Base-by-base conservation (phyloP, 768 basidiomycete genomes). In the Pisolithus tinctorius region DNA sequence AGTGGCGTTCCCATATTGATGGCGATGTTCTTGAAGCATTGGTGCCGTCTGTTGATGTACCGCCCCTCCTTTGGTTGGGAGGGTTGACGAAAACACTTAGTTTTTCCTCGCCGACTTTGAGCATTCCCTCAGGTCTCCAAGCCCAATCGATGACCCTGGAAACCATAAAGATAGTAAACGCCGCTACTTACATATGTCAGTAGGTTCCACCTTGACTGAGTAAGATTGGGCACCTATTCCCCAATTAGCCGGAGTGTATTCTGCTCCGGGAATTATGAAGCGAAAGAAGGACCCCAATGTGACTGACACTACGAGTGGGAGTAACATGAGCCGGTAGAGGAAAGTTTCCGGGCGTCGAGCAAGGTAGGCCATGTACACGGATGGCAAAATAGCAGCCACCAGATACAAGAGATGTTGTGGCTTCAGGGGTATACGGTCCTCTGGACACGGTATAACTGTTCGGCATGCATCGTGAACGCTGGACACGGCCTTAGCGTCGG, bases 281-380 rank as follows among this genome's bases (percentile, higher is more conserved):
- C 78, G 72, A 63, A 77, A 86, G 6, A 80, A 79, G 0, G 77
- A 72, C 20, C 78, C 71, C 6, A 87, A 55, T n/a, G 77, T 71
- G 7, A 74, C 65, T 5, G 66, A 63, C 27, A 88, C 58, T 8
- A 79, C 75, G 2, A 74, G 66, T 0, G 88, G 89, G 1, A 90
- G 69, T 3, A 88, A 62, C 0, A 82, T 68, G 2, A 88, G 59
- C 6, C 89, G 80, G 30, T 82, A 71, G 14, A 75, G 60, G 59
- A 79, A 77, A 1, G 89, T 92, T 41, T 82, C 73, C 7, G 77
- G 80, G 52, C 85, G 70, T 52, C 88, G 75, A 2, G 82, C 77
- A 11, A 92, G 78, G 63, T 86, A 88, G 41, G 83, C 84, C 69
- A 90, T 73, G 58, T 81, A 76, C 13, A 85, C 58, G 59, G 81